Base-by-base conservation (phyloP, 2,329 filamentous ascomycete genomes). In the Salinomyces thailandicus region DNA sequence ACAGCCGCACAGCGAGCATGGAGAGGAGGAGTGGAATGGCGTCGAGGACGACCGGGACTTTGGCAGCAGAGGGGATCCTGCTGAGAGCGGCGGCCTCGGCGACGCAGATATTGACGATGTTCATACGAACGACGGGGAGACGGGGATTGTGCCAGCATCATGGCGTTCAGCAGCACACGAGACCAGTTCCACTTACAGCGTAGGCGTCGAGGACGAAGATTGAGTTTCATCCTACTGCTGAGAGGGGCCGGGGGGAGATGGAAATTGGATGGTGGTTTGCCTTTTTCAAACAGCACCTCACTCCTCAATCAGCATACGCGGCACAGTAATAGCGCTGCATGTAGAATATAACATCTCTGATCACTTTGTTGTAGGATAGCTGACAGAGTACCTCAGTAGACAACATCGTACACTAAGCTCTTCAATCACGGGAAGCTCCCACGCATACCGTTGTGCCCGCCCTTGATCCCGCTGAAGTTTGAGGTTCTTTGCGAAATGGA, bases 11-110 rank as follows among this genome's bases (percentile, higher is more conserved):
- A 41, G 37, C 26, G 46, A 48, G 5, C 35, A 43, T 3, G 42
- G 38, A 5, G 53, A 57, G 18, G 52, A 54, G 8, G 56, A 63
- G 38, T 55, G 54, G 48, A 43, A 55, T 29, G 59, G 60, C 14
- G 49, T 55, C 16, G 59, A 58, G n/a, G 61, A 63, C 18, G 57
- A 35, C 20, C 26, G 8, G 27, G 33, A 8, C 16, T 12, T 12
- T 5, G 14, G 33, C 14, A 4, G n/a, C 18, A 17, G n/a, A 7
- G 5, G 26, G 34, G 27, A 34, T 18, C 5, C 8, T 36, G 16
- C 26, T n/a, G 11, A 17, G 3, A 13, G 14, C n/a, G 22, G n/a
- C 9, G 22, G n/a, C 9, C 22, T 26, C n/a, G 22, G 22, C 15
- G 35, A 30, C 5, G 35, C 13, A 9, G 15, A 38, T 13, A 12